Base-by-base conservation (phyloP, 148 eudicot genomes). In the Dianthus caryophyllus region DNA sequence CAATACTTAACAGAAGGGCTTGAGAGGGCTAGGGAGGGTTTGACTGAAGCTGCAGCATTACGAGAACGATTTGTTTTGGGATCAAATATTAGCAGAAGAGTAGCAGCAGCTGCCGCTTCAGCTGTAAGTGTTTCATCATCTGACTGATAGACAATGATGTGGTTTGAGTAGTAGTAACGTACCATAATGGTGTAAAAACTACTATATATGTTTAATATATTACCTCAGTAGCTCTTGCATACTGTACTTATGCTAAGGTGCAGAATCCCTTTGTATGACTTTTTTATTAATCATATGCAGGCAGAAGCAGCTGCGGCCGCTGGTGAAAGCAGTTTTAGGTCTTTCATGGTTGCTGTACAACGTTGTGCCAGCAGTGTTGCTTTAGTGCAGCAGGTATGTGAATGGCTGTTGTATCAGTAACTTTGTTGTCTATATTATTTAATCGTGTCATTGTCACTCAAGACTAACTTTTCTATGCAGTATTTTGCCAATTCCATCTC, bases 221-320 rank as follows among this genome's bases (percentile, higher is more conserved):
- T 48, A 38, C 25, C 46, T 39, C 38, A 15, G 20, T 7, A 61
- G 65, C 64, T 60, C 64, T 25, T 33, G 44, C 48, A 20, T 61
- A 21, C 25, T 12, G 48, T 26, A 38, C 24, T 9, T 54, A 21
- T 21, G 39, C 29, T 50, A n/a, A 63, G 2, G 11, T 67, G 30
- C 33, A 25, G 2, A 43, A 69, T 17, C 49, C 38, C n/a, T 54
- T 74, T 47, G 31, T 52, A 61, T 69, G 46, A 71, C 24, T 66
- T 48, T 27, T 70, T 51, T 36, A 64, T 71, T 64, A 64, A 57
- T 80, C 29, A 36, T 71, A 55, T 74, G 64, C 67, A 94, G 99
- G 99, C 96, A 48, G 99, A 94, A 83, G 96, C 97, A 78, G 96
- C 99, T 47, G 99, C 99, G 36, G 96, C 99, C 46, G 97, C 97